These are phyloP conservation scores for Theobroma cacao DNA, from an alignment of 345 rosid genomes.

Conservation along the genomic window DNA sequence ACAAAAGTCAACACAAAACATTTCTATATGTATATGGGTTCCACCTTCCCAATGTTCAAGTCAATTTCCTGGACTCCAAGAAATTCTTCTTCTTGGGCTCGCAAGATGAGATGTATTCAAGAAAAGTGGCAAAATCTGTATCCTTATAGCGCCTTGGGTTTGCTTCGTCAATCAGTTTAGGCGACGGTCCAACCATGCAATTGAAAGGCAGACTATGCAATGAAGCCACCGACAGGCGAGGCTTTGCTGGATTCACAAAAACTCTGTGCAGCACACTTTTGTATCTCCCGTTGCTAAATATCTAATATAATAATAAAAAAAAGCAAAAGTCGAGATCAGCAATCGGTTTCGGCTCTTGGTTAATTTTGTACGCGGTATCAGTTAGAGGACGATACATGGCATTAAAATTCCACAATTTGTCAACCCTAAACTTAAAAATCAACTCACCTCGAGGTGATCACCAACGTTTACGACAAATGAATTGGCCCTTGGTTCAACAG, in stretches of 20 bases:
- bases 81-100: conserved; percentile 80
- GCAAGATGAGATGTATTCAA: conserved; percentile 53
- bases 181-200: conserved; percentile 43
- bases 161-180: conserved; percentile 39
- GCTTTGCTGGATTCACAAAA: conserved; percentile 47
- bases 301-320: conserved; percentile 30
- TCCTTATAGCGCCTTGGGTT: conserved; percentile 60
- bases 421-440: not conserved
- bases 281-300: conserved; percentile 89
- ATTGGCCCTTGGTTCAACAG: conserved; percentile 66
- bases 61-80: conserved; percentile 64
- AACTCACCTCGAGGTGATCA: conserved; percentile 83
- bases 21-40: not conserved
- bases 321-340: not conserved
- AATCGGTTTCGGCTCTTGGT: not conserved
- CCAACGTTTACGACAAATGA: conserved; percentile 83
- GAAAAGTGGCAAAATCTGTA: conserved; percentile 69
- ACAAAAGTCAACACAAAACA: not conserved
- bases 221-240: conserved; percentile 76
- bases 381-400: not conserved
- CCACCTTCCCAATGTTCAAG: not conserved
- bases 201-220: conserved; percentile 59
- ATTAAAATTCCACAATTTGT: too few species aligned
- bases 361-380: not conserved
- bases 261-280: conserved; percentile 86